Conservation (phyloP, 2,329 filamentous ascomycete genomes). For the Colletotrichum sp. region DNA sequence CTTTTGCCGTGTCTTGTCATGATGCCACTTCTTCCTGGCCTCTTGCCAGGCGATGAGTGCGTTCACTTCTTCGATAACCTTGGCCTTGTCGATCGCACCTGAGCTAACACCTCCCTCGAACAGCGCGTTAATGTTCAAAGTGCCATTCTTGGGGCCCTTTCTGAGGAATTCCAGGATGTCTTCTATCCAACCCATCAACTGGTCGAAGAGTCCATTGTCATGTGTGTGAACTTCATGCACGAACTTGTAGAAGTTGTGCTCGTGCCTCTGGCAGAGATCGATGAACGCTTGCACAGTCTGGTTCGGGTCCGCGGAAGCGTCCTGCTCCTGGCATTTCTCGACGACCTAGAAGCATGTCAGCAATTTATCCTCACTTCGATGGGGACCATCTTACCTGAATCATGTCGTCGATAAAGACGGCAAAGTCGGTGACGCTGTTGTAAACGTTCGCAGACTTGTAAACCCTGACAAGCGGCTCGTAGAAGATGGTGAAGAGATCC, state of each 20-base stretch:
- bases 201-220: slow-evolving; percentile 94
- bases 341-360: slow-evolving; percentile 52
- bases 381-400: slow-evolving; percentile 66
- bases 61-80: slow-evolving; percentile 82
- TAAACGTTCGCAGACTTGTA: slow-evolving; percentile 99
- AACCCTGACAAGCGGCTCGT: slow-evolving; percentile 93
- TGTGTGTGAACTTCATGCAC: slow-evolving; percentile 97
- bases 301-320: slow-evolving; percentile 94
- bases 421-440: slow-evolving; percentile 95
- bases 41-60: slow-evolving; percentile 91
- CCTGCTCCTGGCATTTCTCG: slow-evolving; percentile 70
- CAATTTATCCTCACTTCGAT: not conserved
- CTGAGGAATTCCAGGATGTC: slow-evolving; percentile 92
- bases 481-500: slow-evolving; percentile 98
- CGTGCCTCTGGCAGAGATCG: slow-evolving; percentile 91
- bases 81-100: slow-evolving; percentile 71
- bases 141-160: slow-evolving; percentile 83
- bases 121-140: slow-evolving; percentile 91
- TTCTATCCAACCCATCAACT: slow-evolving; percentile 97
- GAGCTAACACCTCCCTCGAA: slow-evolving; percentile 80
- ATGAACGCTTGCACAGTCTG: slow-evolving; percentile 99
- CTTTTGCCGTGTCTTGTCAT: slow-evolving; percentile 97
- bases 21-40: slow-evolving; percentile 95
- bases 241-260: slow-evolving; percentile 98
- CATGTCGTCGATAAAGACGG: slow-evolving; percentile 89